phyloP scores from a whole-genome alignment of 441 rosid genomes.

The Gossypium schwendimanii region DNA sequence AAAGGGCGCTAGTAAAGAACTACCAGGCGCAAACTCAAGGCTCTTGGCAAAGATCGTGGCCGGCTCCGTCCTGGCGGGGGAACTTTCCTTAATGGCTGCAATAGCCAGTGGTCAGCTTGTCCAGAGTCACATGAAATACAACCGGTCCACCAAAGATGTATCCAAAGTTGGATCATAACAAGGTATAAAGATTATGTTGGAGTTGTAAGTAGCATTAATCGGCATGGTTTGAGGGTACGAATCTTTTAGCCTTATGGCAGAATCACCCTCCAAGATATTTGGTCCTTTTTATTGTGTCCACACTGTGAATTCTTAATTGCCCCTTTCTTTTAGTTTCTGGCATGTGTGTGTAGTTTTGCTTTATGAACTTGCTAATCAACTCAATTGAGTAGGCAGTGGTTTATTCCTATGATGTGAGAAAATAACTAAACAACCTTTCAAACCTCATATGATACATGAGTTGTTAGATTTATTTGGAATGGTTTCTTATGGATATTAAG shows the following conservation, averaged over 20 bases:
- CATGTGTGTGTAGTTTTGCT: neutral
- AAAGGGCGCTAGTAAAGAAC: conserved; percentile 65
- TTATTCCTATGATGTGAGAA: too few relatives aligned
- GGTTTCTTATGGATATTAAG: too few relatives aligned
- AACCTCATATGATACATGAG: too few relatives aligned
- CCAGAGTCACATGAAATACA: conserved; percentile 86
- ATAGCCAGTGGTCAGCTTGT: conserved; percentile 86
- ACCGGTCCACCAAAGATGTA: conserved; percentile 72
- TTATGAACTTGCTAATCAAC: too few relatives aligned
- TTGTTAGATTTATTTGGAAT: too few relatives aligned
- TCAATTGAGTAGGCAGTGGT: too few relatives aligned
- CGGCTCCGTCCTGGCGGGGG: conserved; percentile 78
- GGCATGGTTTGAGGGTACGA: neutral
- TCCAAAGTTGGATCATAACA: conserved; percentile 24
- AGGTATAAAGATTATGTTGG: neutral
- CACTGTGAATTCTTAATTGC: neutral
- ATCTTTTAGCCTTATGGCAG: neutral
- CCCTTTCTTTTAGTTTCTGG: neutral
- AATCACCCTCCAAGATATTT: neutral
- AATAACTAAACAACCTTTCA: too few relatives aligned
- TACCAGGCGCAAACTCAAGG: conserved; percentile 75
- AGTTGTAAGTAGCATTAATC: neutral
- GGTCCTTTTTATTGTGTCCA: neutral
- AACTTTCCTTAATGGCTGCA: conserved; percentile 87
- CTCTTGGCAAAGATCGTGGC: conserved; percentile 69